These are phyloP conservation scores for Colletotrichum cereale DNA, from an alignment of 2,329 filamentous ascomycete genomes.

Conservation along the genomic window DNA sequence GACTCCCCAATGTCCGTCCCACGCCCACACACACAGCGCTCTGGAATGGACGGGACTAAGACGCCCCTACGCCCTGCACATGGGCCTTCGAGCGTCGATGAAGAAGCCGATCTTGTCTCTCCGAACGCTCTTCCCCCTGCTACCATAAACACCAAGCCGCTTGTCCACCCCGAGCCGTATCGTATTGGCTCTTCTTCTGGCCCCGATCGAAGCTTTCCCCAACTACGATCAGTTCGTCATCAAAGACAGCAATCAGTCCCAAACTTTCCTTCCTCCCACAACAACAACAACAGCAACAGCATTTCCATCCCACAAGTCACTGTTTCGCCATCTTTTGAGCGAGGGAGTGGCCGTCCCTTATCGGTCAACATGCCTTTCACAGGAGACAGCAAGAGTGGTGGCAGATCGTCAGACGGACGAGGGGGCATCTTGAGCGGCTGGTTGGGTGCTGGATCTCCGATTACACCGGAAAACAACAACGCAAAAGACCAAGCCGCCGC, in stretches of 20 bases:
- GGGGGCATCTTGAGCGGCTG: slow-evolving; percentile 49
- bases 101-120: slow-evolving; percentile 22
- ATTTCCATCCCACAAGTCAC: slow-evolving; percentile 30
- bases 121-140: slow-evolving; percentile 30
- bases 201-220: slow-evolving; percentile 26
- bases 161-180: slow-evolving; percentile 34
- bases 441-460: slow-evolving; percentile 47
- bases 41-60: slow-evolving; percentile 38
- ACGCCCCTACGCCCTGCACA: slow-evolving; percentile 31
- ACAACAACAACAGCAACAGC: slow-evolving; percentile 46
- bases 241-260: slow-evolving; percentile 53
- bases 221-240: slow-evolving; percentile 46
- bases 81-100: slow-evolving; percentile 28
- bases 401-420: slow-evolving; percentile 45
- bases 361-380: slow-evolving; percentile 57
- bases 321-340: slow-evolving; percentile 44
- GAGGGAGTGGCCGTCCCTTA: slow-evolving; percentile 43
- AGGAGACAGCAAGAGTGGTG: slow-evolving; percentile 52
- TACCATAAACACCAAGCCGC: slow-evolving; percentile 30
- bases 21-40: slow-evolving; percentile 31
- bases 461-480: slow-evolving; percentile 42
- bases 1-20: slow-evolving; percentile 44
- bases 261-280: slow-evolving; percentile 49
- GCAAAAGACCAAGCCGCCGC: slow-evolving; percentile 34
- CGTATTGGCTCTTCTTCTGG: slow-evolving; percentile 24